Conservation (phyloP, 2,329 filamentous ascomycete species). For the Venturia asperata region DNA sequence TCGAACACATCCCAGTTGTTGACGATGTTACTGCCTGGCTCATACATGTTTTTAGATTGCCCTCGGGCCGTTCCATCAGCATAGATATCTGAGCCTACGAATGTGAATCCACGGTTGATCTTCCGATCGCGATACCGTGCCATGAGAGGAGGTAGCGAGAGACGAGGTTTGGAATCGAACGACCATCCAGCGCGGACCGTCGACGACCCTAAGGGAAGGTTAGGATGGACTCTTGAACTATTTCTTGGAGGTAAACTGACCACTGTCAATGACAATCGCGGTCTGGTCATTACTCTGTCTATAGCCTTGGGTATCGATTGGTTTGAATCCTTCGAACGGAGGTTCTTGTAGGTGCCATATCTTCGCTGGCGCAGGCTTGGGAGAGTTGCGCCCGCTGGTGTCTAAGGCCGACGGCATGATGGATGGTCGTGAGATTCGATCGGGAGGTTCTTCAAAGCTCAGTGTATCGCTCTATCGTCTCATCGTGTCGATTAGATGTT, state of each 20-base stretch:
- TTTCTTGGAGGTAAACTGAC: slow-evolving; percentile 41
- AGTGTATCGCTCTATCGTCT: neutral
- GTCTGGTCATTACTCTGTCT: slow-evolving; percentile 54
- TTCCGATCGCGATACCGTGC: slow-evolving; percentile 94
- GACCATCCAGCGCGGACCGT: slow-evolving; percentile 92
- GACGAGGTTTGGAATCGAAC: slow-evolving; percentile 73
- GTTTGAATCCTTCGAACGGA: slow-evolving; percentile 53
- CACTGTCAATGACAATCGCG: slow-evolving; percentile 97
- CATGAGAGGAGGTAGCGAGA: slow-evolving; percentile 82
- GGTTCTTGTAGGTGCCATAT: slow-evolving; percentile 50
- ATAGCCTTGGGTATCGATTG: slow-evolving; percentile 60
- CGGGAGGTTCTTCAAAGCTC: neutral
- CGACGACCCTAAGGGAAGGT: slow-evolving; percentile 61
- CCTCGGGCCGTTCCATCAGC: slow-evolving; percentile 87
- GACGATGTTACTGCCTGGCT: slow-evolving; percentile 81
- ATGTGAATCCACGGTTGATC: slow-evolving; percentile 81
- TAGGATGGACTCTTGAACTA: slow-evolving; percentile 8
- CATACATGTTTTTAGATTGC: slow-evolving; percentile 85
- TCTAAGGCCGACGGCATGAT: slow-evolving; percentile 16
- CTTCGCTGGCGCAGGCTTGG: slow-evolving; percentile 47
- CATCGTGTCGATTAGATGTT: neutral
- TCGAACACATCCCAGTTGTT: slow-evolving; percentile 99
- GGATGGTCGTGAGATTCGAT: neutral
- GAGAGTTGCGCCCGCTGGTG: slow-evolving; percentile 40
- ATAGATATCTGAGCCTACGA: slow-evolving; percentile 88